Evolutionary conservation across 106 monocot genomes (phyloP).

Genomic region (Dactylorhiza incarnata): DNA sequence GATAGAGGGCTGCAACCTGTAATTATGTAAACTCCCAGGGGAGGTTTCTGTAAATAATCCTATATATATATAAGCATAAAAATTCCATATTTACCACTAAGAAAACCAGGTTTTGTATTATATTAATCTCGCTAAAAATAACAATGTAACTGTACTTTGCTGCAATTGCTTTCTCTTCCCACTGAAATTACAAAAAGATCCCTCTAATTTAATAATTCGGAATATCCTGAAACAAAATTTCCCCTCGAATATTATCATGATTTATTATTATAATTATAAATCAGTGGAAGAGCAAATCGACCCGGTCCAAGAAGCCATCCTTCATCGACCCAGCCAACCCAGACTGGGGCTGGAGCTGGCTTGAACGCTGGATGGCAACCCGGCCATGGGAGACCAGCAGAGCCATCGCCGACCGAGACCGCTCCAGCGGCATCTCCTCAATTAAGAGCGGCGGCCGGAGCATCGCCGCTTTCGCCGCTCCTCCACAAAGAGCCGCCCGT

Average conservation of each 20-base stretch:
- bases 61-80: too few relatives aligned
- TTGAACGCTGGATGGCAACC: constrained; percentile 88
- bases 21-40: too few relatives aligned
- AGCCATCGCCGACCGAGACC: constrained; percentile 22
- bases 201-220: background rate
- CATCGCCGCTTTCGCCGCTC: constrained; percentile 9
- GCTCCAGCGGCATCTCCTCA: constrained; percentile 12
- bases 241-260: too few relatives aligned
- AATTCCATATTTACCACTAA: too few relatives aligned
- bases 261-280: too few relatives aligned
- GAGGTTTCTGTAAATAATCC: too few relatives aligned
- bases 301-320: constrained; percentile 34
- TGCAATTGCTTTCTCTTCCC: too few relatives aligned
- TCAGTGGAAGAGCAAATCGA: constrained; percentile 62
- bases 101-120: too few relatives aligned
- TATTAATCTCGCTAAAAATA: too few relatives aligned
- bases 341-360: constrained; percentile 97
- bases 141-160: too few relatives aligned
- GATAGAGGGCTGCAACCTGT: too few relatives aligned
- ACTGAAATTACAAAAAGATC: background rate
- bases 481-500: constrained; percentile 29
- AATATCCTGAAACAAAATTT: background rate
- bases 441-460: constrained; percentile 23
- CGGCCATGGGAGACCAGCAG: constrained; percentile 63
- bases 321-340: constrained; percentile 68